These are phyloP conservation scores for Sporothrix schenckii DNA, from an alignment of 2,329 filamentous ascomycete genomes.

Conservation along the genomic window DNA sequence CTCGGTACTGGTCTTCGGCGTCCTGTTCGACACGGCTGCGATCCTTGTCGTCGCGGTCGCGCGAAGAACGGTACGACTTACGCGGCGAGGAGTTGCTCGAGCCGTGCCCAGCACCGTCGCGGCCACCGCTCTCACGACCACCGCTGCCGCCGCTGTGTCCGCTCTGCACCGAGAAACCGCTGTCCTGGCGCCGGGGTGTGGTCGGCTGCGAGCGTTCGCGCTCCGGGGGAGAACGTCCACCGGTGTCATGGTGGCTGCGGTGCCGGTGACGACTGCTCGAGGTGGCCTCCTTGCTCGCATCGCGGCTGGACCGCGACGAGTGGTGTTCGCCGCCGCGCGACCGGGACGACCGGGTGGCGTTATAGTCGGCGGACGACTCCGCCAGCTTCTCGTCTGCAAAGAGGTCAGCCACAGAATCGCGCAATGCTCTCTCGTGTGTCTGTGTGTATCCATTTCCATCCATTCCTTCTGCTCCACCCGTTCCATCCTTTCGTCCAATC, in stretches of 20 bases:
- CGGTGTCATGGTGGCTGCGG: constrained; percentile 37
- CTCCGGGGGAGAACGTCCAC: constrained; percentile 39
- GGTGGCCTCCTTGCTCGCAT: constrained; percentile 40
- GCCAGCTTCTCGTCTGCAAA: constrained; percentile 55
- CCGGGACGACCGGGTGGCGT: constrained; percentile 42
- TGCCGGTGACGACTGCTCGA: constrained; percentile 36
- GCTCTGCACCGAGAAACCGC: constrained; percentile 43
- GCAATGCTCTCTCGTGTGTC: constrained; percentile 45
- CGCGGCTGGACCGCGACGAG: constrained; percentile 44
- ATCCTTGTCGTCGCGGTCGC: constrained; percentile 18
- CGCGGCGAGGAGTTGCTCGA: constrained; percentile 33
- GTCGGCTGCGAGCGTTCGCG: constrained; percentile 42
- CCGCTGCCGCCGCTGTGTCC: constrained; percentile 21
- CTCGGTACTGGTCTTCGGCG: constrained; percentile 53
- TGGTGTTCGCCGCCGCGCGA: constrained; percentile 50
- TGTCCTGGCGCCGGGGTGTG: constrained; percentile 52
- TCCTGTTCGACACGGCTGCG: constrained; percentile 29
- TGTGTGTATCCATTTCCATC: constrained; percentile 38
- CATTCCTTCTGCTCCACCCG: background rate
- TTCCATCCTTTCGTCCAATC: constrained; percentile 1
- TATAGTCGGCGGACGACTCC: constrained; percentile 40
- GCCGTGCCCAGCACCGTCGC: constrained; percentile 33
- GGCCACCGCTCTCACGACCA: background rate
- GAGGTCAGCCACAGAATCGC: constrained; percentile 58
- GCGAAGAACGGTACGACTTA: constrained; percentile 25